These are phyloP conservation scores for Daldinia bambusicola DNA, from an alignment of 495 filamentous ascomycete species.

Conservation along the genomic window DNA sequence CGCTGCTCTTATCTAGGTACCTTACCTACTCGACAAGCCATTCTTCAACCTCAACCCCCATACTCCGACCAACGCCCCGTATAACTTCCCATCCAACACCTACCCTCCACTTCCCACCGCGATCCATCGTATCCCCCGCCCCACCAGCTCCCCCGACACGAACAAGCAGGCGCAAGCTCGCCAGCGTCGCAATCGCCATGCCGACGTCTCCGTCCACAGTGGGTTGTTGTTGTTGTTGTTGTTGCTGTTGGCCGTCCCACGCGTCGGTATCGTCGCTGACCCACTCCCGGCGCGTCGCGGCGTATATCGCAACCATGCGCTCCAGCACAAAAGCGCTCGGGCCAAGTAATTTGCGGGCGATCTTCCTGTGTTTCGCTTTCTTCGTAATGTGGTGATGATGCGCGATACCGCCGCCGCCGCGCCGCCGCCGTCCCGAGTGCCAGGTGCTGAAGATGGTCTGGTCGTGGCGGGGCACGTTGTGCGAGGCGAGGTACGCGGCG, in stretches of 20 bases:
- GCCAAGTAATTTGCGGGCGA: slow-evolving; percentile 74
- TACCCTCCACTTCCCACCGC: slow-evolving; percentile 75
- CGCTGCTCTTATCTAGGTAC: slow-evolving; percentile 34
- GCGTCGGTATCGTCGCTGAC: slow-evolving; percentile 54
- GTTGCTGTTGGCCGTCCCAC: slow-evolving; percentile 19
- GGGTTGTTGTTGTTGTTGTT: no score
- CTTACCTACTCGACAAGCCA: slow-evolving; percentile 68
- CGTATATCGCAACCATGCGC: slow-evolving; percentile 86
- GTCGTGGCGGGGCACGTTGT: slow-evolving; percentile 83
- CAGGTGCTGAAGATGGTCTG: slow-evolving; percentile 85
- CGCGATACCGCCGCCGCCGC: slow-evolving; percentile 48
- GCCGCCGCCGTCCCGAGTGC: slow-evolving; percentile 63
- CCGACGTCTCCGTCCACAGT: slow-evolving; percentile 70
- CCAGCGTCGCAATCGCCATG: slow-evolving; percentile 81
- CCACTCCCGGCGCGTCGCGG: slow-evolving; percentile 77
- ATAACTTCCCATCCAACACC: slow-evolving; percentile 81
- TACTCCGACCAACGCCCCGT: slow-evolving; percentile 68
- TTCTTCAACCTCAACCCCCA: slow-evolving; percentile 77
- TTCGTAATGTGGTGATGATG: slow-evolving; percentile 45
- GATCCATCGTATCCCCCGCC: slow-evolving; percentile 68
- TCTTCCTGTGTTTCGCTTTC: slow-evolving; percentile 72
- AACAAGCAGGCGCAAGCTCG: slow-evolving; percentile 78
- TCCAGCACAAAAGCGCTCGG: slow-evolving; percentile 87
- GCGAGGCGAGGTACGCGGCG: slow-evolving; percentile 90
- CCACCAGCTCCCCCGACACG: slow-evolving; percentile 52